Base-by-base conservation (phyloP, 148 eudicot species). In the Camellia lanceoleosa region DNA sequence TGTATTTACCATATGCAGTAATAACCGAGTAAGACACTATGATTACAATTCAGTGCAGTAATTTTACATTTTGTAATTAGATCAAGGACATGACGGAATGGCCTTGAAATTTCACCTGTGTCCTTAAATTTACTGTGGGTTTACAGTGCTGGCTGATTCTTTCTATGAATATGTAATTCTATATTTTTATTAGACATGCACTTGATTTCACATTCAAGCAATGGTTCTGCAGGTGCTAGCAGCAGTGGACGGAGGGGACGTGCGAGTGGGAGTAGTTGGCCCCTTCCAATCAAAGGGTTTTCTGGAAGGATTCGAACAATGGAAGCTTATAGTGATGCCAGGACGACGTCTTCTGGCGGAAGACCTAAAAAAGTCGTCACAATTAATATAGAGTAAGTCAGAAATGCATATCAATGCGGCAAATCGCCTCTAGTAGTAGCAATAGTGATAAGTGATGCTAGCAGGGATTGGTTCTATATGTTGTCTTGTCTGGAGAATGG, bases 321-420 rank as follows among this genome's bases (percentile, higher is more conserved):
- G 61, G 75, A 78, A 65, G 80, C 74, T 30, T 30, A 42, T 60
- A 73, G 66, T 16, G 82, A 76, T 61, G 76, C 73, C 6, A 63
- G 51, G 38, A 70, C 41, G 38, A 70, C 41, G 54, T 71, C 87
- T 41, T 51, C 85, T 19, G 66, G 78, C 2, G 89, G 90, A 3
- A 75, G 78, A 72, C 72, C 87, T 46, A 90, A 82, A 67, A 92
- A 89, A 51, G 89, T 89, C 0, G 84, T 92, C 80, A 89, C 83
- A 62, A 92, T 92, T 23, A 87, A 90, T 51, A 89, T 92, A 20
- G 97, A 92, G 0, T 92, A 44, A 76, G 38, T 30, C 7, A 12
- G 46, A 9, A 58, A 44, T 42, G 78, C 15, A 18, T 42, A 15
- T 56, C 13, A 5, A 60, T 59, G 64, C 77, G 0, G 64, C 8